Evolutionary conservation across 306 rosid genomes (phyloP), one percentile per base, ranked within the genome.

Genomic region (Corylus americana): DNA sequence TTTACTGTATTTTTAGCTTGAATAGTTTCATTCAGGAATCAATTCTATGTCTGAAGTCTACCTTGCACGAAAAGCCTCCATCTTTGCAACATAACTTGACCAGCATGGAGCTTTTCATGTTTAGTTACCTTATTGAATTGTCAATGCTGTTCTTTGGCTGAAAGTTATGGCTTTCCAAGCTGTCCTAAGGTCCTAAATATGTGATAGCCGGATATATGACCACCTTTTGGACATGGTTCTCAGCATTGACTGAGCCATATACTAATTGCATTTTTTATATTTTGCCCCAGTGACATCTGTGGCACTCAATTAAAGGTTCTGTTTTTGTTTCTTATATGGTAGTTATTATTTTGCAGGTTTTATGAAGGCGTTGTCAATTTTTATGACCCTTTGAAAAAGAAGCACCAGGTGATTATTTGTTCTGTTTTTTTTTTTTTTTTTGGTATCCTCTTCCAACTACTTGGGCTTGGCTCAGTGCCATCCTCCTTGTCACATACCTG

Each of bases 331-430:
- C 78, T 70, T 53, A 37, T 39, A 47, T 14, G 63, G 50, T 37
- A 16, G 74, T 22, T 64, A 11, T 63, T 76, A 45, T 57, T 83
- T 48, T 85, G 75, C 86, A 94, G 98, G 88, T 94, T 85, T 83
- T 94, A 94, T 80, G 92, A 88, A 78, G 98, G 97, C 63, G 83
- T 87, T 70, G 77, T 94, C 51, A 13, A 75, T 47, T 84, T 83
- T 22, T 92, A 86, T 73, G 88, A 90, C 71, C 80, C 84, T 77
- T 62, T 72, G 55, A 90, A 74, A 83, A 84, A 82, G 82, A 90
- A 75, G 82, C 92, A 93, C 86, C 68, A 78, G 92, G 97, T 92
- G 85, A 83, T 77, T 22, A 22, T 0, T 22, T 22, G 53, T 29
- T 61, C 11, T 55, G 48, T 62, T 12, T 11, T 48, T 44, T 55